Evolutionary conservation across 2,329 filamentous ascomycete genomes (phyloP), one percentile per base, ranked within the genome.

Genomic region (Madurella fahalii): DNA sequence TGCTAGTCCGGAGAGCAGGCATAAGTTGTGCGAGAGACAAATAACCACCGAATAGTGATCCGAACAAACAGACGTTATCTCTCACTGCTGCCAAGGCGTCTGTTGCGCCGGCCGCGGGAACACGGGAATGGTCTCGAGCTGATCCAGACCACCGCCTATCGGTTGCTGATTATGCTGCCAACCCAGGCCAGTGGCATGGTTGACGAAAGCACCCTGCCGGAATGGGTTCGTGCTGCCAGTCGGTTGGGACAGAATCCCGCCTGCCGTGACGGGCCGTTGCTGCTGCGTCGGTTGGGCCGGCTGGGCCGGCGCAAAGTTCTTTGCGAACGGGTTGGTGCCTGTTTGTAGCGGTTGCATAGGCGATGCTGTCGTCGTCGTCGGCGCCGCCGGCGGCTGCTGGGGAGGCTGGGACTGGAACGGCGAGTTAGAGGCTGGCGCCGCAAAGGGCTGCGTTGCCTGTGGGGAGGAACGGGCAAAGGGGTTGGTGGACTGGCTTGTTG

Each of bases 151-250:
- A 4, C 91, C 90, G 60, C 95, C 88, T 4, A 94, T 93, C 9
- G 87, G 82, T 65, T 89, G 83, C 61, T 86, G 84, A 57, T 83
- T 82, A 59, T 86, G 81, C 69, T 96, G 92, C 90, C 94, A 97
- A 1, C 90, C 90, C 70, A 89, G 80, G 1, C 93, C 92, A 0
- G 91, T 95, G 59, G 85, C 79, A 65, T 95, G 91, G 67, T 95
- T 94, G 50, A 95, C 86, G 69, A 96, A 95, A 4, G 86, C 84
- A 44, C 88, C 90, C 67, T 97, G 91, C 15, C 94, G 83, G 79
- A 97, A 97, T 0, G 94, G 94, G 65, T 99, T 99, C 2, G 92
- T 96, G 65, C 83, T 90, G 9, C 91, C 92, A 0, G 92, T 96
- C 1, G 87, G 81, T 65, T 93, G 90, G 2, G 90, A 83, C 50